These are phyloP conservation scores for Phascolomyces articulosus DNA, from an alignment of 371 early-diverging fungal species.

Conservation along the genomic window DNA sequence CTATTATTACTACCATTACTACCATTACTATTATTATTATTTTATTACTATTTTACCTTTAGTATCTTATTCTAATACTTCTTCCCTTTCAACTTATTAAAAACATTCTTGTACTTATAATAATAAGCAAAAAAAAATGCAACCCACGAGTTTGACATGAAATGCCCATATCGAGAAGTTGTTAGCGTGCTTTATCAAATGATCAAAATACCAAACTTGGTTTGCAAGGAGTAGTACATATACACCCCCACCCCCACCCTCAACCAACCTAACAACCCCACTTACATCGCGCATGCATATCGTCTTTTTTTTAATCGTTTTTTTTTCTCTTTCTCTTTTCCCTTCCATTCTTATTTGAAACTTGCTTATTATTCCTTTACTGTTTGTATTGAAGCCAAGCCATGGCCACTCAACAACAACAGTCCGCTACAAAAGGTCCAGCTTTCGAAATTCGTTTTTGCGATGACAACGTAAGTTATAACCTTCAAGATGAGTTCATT, in stretches of 20 bases:
- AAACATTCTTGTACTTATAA: not conserved
- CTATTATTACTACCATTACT: not conserved
- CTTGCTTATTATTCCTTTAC: too few species aligned
- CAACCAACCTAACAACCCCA: too few species aligned
- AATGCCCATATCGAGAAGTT: conserved; percentile 1
- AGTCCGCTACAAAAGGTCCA: conserved; percentile 16
- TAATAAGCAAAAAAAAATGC: not conserved
- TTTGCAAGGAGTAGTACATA: not conserved
- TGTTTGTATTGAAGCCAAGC: not conserved
- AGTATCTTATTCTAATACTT: not conserved
- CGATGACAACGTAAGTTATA: conserved; percentile 31
- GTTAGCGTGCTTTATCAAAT: not conserved
- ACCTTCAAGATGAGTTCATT: not conserved
- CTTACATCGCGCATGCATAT: too few species aligned
- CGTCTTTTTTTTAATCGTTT: not conserved
- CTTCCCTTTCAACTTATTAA: too few species aligned
- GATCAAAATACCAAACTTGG: not conserved
- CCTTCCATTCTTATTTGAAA: not conserved
- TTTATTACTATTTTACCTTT: not conserved
- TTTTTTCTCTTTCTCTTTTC: conserved; percentile 8
- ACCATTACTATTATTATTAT: not conserved
- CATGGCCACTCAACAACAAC: not conserved
- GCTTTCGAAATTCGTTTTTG: conserved; percentile 47
- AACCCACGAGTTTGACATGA: conserved; percentile 4
- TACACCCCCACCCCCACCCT: too few species aligned